Base-by-base conservation (phyloP, 257 asterid species). In the Parsonsia alboflavescens region DNA sequence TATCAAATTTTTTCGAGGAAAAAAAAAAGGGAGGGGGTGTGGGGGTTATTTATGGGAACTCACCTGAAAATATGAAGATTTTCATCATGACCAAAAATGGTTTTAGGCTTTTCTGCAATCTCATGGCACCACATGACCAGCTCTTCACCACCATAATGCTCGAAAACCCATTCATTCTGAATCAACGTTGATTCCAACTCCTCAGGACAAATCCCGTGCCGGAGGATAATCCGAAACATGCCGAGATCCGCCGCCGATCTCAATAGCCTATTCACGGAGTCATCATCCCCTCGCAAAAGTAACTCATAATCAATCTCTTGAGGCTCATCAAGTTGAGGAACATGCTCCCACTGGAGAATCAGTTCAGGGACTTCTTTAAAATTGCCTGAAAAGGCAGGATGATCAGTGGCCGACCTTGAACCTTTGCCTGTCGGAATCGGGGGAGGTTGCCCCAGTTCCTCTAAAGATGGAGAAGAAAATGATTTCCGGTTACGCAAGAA, bases 181-280 rank as follows among this genome's bases (percentile, higher is more conserved):
- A 45, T 76, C 73, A 87, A 50, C 36, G 75, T 79, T 15, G 76
- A 49, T 76, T 81, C 80, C 68, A 89, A 67, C 54, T 79, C 88
- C 74, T 86, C 84, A 26, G 80, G 26, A n/a, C 68, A 54, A 49
- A 87, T 86, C 56, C 92, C 92, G 57, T 90, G 94, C 54, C 71
- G 78, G 21, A 66, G 78, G 16, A 66, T 53, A 17, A 89, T 75
- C 45, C 74, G 73, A 56, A 87, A 75, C 21, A 66, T 79, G 53
- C 93, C 95, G 8, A 80, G 53, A 57, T 81, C 86, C 26, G 80
- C 30, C 67, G 79, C 82, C 65, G 88, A 86, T 73, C 81, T 73
- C 80, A 81, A 26, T 26, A 90, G 66, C 70, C 71, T 66, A 54
- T 59, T 44, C 45, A 84, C 63, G 5, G 88, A 49, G 2, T 76